These are phyloP conservation scores for Aspergillus flavus DNA, from an alignment of 2,329 filamentous ascomycete genomes.

Conservation along the genomic window DNA sequence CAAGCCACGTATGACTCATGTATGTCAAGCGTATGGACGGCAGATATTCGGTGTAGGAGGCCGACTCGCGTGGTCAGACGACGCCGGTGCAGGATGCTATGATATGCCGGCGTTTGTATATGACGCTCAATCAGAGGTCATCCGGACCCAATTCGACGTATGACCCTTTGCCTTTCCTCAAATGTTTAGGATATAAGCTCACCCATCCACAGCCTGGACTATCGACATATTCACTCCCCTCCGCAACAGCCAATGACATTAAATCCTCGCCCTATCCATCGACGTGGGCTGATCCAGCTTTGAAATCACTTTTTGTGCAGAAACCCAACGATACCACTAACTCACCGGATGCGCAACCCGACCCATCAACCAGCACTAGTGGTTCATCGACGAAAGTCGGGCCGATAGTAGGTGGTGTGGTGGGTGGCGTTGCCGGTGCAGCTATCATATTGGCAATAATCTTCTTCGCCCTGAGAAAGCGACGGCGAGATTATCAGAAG, in stretches of 20 bases:
- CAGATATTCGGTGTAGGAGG: constrained; percentile 19
- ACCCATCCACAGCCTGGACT: constrained; percentile 8
- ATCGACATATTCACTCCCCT: constrained; percentile 11
- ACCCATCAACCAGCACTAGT: not conserved
- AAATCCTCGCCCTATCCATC: constrained; percentile 12
- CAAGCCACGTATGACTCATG: constrained; percentile 17
- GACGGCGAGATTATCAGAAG: not conserved
- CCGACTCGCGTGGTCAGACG: constrained; percentile 13
- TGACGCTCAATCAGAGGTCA: constrained; percentile 16
- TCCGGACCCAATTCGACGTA: constrained; percentile 14
- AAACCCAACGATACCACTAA: not conserved
- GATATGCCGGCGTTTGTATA: constrained; percentile 17
- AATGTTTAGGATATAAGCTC: not conserved
- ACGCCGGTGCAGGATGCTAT: constrained; percentile 14
- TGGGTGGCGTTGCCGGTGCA: constrained; percentile 16
- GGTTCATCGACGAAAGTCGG: constrained; percentile 3
- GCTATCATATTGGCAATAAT: not conserved
- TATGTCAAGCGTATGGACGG: constrained; percentile 15
- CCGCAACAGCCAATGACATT: constrained; percentile 11
- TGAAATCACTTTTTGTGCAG: not conserved
- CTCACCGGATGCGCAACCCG: not conserved
- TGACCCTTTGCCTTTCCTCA: not conserved
- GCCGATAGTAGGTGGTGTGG: constrained; percentile 16
- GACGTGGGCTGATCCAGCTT: not conserved
- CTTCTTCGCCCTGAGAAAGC: not conserved